Evolutionary conservation across 2,329 filamentous ascomycete genomes (phyloP), one percentile per base, ranked within the genome.

Genomic region (Sphaerulina vaccinii): DNA sequence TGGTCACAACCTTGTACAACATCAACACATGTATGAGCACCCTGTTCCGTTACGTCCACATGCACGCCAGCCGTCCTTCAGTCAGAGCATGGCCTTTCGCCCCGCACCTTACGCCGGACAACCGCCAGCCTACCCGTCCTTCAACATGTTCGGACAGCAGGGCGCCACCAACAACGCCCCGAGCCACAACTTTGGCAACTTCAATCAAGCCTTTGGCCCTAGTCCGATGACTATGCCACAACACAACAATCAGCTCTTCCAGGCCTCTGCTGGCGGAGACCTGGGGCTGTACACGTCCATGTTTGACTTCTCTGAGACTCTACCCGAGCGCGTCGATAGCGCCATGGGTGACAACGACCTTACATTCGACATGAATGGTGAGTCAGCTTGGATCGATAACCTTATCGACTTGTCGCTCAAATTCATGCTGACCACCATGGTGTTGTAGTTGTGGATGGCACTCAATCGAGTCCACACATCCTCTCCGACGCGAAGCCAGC

Each of bases 401-500:
- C 13, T 37, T 47, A 9, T 35, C n/a, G 19, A 13, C 33, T 13
- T 4, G 9, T 9, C 35, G 19, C 36, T 37, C 44, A 22, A 33
- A 32, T 37, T 27, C 10, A 38, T 27, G 18, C 44, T 47, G 23
- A 47, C 22, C 24, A 23, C 37, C 33, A n/a, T 47, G 37, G 36
- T 40, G 9, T 13, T 15, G 7, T 10, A 35, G 18, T 36, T 16
- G 37, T 24, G 10, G 45, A 55, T 15, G 50, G 43, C 33, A 49
- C 49, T 21, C 32, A 59, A 19, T 38, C 50, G 24, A 67, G 67
- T 27, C 62, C 65, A 11, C 54, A 66, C 18, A 67, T 69, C 55
- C 45, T 66, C 19, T 60, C 56, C 43, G 59, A 56, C 55, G 51
- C 52, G 24, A 50, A 54, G 32, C 29, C 48, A 38, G n/a, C 51